A percentile compares a stretch with the other conserved stretches of the same genome.
These are phyloP conservation scores for Penicillium sp. DNA, from an alignment of 2,329 filamentous ascomycete species.

Conservation along the genomic window DNA sequence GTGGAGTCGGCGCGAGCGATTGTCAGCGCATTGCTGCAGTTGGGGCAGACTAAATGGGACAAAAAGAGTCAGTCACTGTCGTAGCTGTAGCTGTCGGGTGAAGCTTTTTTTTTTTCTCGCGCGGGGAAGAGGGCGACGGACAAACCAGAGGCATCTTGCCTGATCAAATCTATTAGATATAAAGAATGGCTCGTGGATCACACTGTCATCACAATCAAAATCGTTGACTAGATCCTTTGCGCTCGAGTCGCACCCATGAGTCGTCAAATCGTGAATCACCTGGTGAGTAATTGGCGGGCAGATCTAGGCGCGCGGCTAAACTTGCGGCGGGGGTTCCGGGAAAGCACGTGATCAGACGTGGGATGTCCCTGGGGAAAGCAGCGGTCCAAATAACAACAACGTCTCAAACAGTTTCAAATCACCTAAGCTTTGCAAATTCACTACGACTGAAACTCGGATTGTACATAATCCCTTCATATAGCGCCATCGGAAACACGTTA, in stretches of 20 bases:
- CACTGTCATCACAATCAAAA: neutral
- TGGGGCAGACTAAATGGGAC: slow-evolving; percentile 45
- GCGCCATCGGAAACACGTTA: neutral
- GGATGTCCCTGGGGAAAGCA: slow-evolving; percentile 22
- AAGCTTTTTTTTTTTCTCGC: neutral
- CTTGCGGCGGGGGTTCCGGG: slow-evolving; percentile 10
- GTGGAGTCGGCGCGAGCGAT: slow-evolving; percentile 44
- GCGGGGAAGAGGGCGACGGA: slow-evolving; percentile 4
- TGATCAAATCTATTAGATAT: neutral
- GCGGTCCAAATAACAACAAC: slow-evolving; percentile 4
- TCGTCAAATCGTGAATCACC: neutral
- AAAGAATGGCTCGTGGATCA: neutral
- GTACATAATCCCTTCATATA: slow-evolving; percentile 12
- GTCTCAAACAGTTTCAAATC: neutral
- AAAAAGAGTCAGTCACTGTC: slow-evolving; percentile 19
- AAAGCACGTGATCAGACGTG: slow-evolving; percentile 18
- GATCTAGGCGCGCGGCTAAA: slow-evolving; percentile 25
- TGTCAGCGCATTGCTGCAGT: slow-evolving; percentile 52
- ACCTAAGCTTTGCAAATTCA: neutral
- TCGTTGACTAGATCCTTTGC: neutral
- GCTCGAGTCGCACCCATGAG: neutral
- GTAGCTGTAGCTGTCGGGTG: neutral
- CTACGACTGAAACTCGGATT: neutral
- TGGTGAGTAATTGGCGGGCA: slow-evolving; percentile 8
- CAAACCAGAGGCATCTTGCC: slow-evolving; percentile 22